Evolutionary conservation across 352 stramenopile species (phyloP), one percentile per base, ranked within the genome.

Genomic region (Pythium dissotocum): DNA sequence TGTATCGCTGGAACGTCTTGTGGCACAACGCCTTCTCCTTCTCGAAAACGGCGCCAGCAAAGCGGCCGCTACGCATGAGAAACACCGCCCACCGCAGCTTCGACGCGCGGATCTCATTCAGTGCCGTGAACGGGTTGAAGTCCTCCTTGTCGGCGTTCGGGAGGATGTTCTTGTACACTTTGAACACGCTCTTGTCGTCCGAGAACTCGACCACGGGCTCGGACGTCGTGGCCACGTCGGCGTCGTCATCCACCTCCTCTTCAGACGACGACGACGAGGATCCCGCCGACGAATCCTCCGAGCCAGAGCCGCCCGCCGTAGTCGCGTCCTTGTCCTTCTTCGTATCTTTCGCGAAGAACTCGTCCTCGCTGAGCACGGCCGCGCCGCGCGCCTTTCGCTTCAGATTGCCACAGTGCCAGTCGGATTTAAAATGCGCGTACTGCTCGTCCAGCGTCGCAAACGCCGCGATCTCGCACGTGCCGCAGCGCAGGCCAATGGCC

Each of bases 1-100:
- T 99, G 78, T 99, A 99, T 18, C 92, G 79, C 63, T 95, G 85
- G 52, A 94, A 97, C 46, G 93, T 95, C 73, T 95, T 97, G 74
- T 99, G 95, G 46, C 85, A 86, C 18, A 98, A 32, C 40, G 93
- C 96, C 70, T 90, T 93, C 40, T 94, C 89, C 69, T 86, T 82
- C 40, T 94, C 77, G 73, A 97, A 98, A 7, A 98, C 79, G 18
- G 87, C 94, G 6, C 86, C 91, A 5, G 92, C 94, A 77, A 98
- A 98, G 55, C 94, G 80, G 14, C 95, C 95, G 52, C 88, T 97
- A 64, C 90, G 90, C 18, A 98, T 66, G n/a, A 98, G 69, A 33
- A 98, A 82, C 21, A 98, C 80, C 0, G 84, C 88, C 84, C 88
- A 96, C 12, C 83, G 73, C 61, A 87, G 87, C n/a, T 80, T 77